Percentiles rank a stretch among this genome's conserved stretches.
Evolutionary conservation across 768 basidiomycete genomes (phyloP).

Genomic region (Boletales sp.): DNA sequence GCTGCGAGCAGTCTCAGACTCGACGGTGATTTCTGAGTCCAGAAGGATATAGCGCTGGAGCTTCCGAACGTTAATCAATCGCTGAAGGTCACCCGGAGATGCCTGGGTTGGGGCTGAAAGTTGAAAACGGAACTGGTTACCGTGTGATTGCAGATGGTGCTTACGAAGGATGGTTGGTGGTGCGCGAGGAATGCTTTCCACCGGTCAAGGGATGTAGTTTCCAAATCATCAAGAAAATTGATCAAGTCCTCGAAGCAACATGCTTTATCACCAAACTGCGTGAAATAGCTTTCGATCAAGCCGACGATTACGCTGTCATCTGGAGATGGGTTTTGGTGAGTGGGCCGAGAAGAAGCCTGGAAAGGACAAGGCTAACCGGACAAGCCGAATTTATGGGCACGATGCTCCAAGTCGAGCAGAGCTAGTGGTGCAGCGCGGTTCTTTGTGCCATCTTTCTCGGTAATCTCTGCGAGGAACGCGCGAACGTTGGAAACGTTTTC

Average conservation of each 20-base stretch:
- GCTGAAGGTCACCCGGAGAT: slow-evolving; percentile 52
- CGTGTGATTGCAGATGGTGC: slow-evolving; percentile 19
- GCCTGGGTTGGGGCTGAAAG: slow-evolving; percentile 34
- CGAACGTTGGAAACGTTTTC: slow-evolving; percentile 42
- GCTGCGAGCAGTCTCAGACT: slow-evolving; percentile 53
- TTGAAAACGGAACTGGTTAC: slow-evolving; percentile 16
- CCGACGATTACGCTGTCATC: slow-evolving; percentile 43
- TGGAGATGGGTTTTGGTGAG: slow-evolving; percentile 23
- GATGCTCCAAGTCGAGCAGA: slow-evolving; percentile 71
- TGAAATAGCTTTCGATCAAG: slow-evolving; percentile 66
- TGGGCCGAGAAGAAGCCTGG: not conserved
- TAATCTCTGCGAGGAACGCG: slow-evolving; percentile 53
- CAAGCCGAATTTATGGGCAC: slow-evolving; percentile 45
- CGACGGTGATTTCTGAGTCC: slow-evolving; percentile 47
- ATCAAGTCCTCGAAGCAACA: slow-evolving; percentile 87
- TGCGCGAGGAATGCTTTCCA: slow-evolving; percentile 56
- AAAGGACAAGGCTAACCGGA: slow-evolving; percentile 33
- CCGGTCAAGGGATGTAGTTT: slow-evolving; percentile 41
- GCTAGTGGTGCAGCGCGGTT: slow-evolving; percentile 77
- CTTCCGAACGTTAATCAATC: slow-evolving; percentile 73
- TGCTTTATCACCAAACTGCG: slow-evolving; percentile 70
- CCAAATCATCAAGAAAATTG: slow-evolving; percentile 53
- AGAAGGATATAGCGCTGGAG: slow-evolving; percentile 60
- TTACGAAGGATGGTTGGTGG: slow-evolving; percentile 47
- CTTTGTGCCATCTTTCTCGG: slow-evolving; percentile 59